phyloP scores from a whole-genome alignment of 352 stramenopile species.

The Phytophthora litchii region DNA sequence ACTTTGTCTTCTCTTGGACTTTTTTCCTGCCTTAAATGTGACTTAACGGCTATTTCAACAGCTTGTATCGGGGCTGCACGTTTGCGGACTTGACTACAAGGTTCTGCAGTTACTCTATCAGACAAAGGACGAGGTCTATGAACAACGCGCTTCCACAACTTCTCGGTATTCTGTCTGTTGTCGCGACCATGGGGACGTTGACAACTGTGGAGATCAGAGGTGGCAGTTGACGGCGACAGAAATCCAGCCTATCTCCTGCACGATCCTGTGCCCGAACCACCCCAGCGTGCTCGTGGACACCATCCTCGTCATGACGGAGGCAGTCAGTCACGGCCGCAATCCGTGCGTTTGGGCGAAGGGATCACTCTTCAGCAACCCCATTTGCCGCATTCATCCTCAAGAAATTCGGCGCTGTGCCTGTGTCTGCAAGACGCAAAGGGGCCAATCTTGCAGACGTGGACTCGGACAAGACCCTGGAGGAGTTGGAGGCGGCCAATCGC shows the following conservation, averaged over 20 bases:
- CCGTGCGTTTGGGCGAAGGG: slow-evolving; percentile 81
- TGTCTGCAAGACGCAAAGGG: slow-evolving; percentile 61
- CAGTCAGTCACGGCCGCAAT: slow-evolving; percentile 49
- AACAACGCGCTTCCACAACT: too few relatives aligned
- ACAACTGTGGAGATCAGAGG: too few relatives aligned
- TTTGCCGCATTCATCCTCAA: slow-evolving; percentile 49
- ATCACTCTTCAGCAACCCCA: slow-evolving; percentile 67
- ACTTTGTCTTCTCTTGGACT: slow-evolving; percentile 28
- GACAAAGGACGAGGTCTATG: too few relatives aligned
- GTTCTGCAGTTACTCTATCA: too few relatives aligned
- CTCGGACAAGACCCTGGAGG: slow-evolving; percentile 61
- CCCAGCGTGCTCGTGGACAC: slow-evolving; percentile 84
- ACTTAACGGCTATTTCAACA: slow-evolving; percentile 9
- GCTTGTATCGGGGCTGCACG: slow-evolving; percentile 1
- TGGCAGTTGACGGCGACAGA: too few relatives aligned
- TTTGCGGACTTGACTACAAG: slow-evolving; percentile 26
- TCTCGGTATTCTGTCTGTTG: too few relatives aligned
- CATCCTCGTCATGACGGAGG: slow-evolving; percentile 81
- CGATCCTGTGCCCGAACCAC: slow-evolving; percentile 81
- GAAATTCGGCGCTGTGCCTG: slow-evolving; percentile 61
- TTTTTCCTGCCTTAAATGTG: slow-evolving; percentile 29
- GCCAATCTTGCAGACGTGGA: slow-evolving; percentile 63
- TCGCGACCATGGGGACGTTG: too few relatives aligned
- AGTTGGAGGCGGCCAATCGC: slow-evolving; percentile 66
- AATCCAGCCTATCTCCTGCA: too few relatives aligned